Evolutionary conservation across 306 rosid genomes (phyloP).

Genomic region (Arachis stenosperma): DNA sequence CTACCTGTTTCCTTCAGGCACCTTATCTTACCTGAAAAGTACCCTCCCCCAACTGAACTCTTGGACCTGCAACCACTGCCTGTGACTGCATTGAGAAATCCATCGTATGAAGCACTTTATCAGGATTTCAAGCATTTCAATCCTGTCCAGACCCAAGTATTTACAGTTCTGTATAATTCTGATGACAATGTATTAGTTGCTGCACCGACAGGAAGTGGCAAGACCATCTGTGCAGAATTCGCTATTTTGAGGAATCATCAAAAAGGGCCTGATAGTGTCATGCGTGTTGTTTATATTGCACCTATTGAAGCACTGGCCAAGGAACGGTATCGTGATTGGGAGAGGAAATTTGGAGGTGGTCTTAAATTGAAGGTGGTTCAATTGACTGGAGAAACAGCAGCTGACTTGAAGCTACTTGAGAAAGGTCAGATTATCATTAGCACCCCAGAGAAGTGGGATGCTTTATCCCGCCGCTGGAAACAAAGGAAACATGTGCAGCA

Average conservation of each 20-base stretch:
- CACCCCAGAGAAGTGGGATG: conserved; percentile 98
- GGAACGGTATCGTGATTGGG: conserved; percentile 87
- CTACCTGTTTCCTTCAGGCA: conserved; percentile 94
- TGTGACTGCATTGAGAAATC: conserved; percentile 80
- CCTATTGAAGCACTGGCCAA: conserved; percentile 88
- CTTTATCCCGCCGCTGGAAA: conserved; percentile 95
- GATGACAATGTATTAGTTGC: conserved; percentile 92
- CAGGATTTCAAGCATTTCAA: conserved; percentile 87
- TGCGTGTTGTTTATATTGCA: conserved; percentile 87
- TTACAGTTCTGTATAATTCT: conserved; percentile 78
- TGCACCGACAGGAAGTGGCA: conserved; percentile 97
- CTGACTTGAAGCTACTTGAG: conserved; percentile 85
- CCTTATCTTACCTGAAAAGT: conserved; percentile 86
- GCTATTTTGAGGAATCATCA: conserved; percentile 85
- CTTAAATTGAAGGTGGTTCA: conserved; percentile 74
- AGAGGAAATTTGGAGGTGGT: conserved; percentile 75
- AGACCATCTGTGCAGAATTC: conserved; percentile 94
- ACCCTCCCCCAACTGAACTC: conserved; percentile 91
- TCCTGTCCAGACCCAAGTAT: conserved; percentile 97
- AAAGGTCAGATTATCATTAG: conserved; percentile 85
- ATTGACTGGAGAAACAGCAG: conserved; percentile 82
- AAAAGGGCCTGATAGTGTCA: conserved; percentile 60
- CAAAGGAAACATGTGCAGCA: conserved; percentile 82
- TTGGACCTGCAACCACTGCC: conserved; percentile 93
- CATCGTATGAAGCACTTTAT: conserved; percentile 81